A percentile compares a stretch with the other conserved stretches of the same genome.
phyloP scores from a whole-genome alignment of 768 basidiomycete genomes.

The Tylopilus cervinicoccineus region DNA sequence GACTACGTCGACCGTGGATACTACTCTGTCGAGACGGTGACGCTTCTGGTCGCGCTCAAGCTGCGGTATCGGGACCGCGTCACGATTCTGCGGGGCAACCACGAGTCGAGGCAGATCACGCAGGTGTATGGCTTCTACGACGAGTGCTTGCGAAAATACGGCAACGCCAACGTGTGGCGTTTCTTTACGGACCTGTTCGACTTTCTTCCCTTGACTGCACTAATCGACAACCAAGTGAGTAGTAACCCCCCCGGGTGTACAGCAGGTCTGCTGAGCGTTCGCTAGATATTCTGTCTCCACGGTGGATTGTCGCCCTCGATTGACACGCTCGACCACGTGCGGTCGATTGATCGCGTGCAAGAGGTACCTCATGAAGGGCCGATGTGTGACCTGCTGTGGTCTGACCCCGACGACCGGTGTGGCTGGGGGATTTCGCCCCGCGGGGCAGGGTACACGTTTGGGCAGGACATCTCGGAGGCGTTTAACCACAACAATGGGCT shows the following conservation, averaged over 20 bases:
- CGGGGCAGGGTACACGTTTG: constrained; percentile 98
- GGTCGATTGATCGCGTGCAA: constrained; percentile 97
- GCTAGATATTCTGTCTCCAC: constrained; percentile 96
- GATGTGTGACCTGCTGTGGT: constrained; percentile 99
- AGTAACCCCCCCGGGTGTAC: no score
- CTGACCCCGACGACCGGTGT: constrained; percentile 98
- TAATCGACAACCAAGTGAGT: constrained; percentile 98
- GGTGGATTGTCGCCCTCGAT: constrained; percentile 98
- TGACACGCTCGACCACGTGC: constrained; percentile 98
- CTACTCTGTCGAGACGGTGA: constrained; percentile 99
- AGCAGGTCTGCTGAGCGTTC: constrained; percentile 5
- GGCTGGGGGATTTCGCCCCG: constrained; percentile 99
- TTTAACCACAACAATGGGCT: constrained; percentile 99
- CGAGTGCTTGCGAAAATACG: constrained; percentile 99
- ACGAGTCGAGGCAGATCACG: constrained; percentile 99
- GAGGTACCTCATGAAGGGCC: constrained; percentile 99
- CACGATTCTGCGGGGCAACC: constrained; percentile 96
- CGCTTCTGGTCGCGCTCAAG: constrained; percentile 94
- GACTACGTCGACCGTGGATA: constrained; percentile 99
- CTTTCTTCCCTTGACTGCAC: constrained; percentile 93
- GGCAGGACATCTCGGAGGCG: constrained; percentile 97
- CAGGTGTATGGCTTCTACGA: constrained; percentile 99
- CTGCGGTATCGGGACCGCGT: constrained; percentile 97
- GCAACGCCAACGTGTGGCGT: constrained; percentile 99
- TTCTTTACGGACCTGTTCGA: constrained; percentile 99